Base-by-base conservation (phyloP, 176 grass and related monocot species). In the Panicum miliaceum region DNA sequence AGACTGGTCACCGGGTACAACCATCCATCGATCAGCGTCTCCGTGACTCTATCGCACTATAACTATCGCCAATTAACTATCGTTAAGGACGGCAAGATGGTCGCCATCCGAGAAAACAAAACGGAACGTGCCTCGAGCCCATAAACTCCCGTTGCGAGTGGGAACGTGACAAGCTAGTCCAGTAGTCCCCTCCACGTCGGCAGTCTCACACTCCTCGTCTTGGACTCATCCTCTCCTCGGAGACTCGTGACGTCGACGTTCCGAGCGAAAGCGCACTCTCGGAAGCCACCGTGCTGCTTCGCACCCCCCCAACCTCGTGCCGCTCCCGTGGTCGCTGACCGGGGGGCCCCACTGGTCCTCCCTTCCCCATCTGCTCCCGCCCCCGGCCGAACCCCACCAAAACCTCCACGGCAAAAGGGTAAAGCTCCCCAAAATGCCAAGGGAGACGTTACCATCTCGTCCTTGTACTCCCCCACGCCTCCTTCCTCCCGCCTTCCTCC, bases 401-500 rank as follows among this genome's bases (percentile, higher is more conserved):
- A 86, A 86, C 73, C 84, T 75, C 70, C 60, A 14, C 68, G 14
- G 45, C 78, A 36, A 47, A 47, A 73, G 14, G 45, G 70, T 26
- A 47, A 47, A 81, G 26, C 50, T 9, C 12, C 47, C 45, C 3
- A 81, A 68, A 66, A 25, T 7, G 62, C 62, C 80, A 78, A 74
- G 52, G 54, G 74, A 86, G 80, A 35, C 80, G 89, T 90, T 82
- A 48, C 80, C 67, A n/a, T 90, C 80, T 90, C 84, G 12, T 8
- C 66, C 41, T 86, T 53, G 37, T 78, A 85, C 35, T 71, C 83
- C 71, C 89, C 71, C 72, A 35, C 72, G 22, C 4, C 62, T 56
- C 71, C 20, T 85, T 91, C 91, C 88, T 82, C 78, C 0, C 83
- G 41, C 80, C 70, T 93, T 89, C 94, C 84, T 80, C 85, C 50